These are phyloP conservation scores for Aureobasidium sp. DNA, from an alignment of 2,329 filamentous ascomycete genomes.

Conservation along the genomic window DNA sequence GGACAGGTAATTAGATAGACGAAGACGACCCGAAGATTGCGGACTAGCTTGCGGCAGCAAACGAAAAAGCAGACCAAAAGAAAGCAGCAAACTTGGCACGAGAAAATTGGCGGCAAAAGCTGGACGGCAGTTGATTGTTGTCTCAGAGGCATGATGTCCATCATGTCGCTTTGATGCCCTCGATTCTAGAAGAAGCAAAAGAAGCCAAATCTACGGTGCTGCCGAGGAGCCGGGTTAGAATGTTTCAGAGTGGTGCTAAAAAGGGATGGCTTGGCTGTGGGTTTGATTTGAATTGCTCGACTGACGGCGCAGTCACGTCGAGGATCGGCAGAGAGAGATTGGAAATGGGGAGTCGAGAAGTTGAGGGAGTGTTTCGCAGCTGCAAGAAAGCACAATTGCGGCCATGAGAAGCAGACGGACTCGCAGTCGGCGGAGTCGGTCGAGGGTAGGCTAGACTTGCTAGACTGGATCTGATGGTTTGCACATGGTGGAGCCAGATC, in stretches of 20 bases:
- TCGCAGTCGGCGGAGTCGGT: not conserved
- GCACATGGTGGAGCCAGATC: constrained; percentile 13
- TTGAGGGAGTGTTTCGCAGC: not conserved
- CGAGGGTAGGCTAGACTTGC: constrained; percentile 1
- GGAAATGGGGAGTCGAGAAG: not conserved
- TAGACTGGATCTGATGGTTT: constrained; percentile 13
- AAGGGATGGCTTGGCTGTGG: constrained; percentile 7
- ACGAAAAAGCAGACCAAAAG: not conserved
- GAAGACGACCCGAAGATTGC: not conserved
- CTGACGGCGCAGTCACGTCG: not conserved
- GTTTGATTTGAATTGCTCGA: constrained; percentile 9
- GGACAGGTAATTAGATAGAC: not conserved
- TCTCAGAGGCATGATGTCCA: not conserved
- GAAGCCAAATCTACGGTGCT: constrained; percentile 9
- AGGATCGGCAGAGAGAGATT: not conserved
- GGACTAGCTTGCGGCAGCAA: not conserved
- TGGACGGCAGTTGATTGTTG: not conserved
- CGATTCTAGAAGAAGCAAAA: not conserved
- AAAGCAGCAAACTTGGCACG: not conserved
- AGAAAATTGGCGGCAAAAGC: not conserved
- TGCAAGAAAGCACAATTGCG: not conserved
- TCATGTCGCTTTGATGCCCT: not conserved
- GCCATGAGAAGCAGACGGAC: not conserved
- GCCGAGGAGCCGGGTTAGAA: not conserved
- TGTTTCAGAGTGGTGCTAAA: constrained; percentile 12